A percentile compares a stretch with the other conserved stretches of the same genome.
Evolutionary conservation across 176 grass and related monocot genomes (phyloP).

Genomic region (Eleusine coracana): DNA sequence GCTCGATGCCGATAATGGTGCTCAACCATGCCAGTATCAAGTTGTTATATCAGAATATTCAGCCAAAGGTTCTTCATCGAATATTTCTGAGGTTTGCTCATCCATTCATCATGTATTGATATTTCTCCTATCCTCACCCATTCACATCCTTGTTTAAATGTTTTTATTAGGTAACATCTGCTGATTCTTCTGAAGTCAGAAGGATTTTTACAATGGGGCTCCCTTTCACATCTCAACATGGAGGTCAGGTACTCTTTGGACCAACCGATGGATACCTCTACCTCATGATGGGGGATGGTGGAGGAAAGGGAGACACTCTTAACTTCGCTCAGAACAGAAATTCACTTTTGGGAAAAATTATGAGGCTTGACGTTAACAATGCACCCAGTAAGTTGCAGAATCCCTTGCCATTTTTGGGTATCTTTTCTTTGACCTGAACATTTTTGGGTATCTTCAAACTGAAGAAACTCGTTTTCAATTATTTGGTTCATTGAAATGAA

Average conservation of each 20-base stretch:
- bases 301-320: conserved; percentile 81
- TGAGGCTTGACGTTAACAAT: conserved; percentile 78
- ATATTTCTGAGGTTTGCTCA: conserved; percentile 69
- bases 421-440: too few relatives aligned
- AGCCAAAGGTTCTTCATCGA: conserved; percentile 69
- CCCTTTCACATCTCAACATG: conserved; percentile 72
- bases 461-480: background rate
- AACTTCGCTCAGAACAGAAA: conserved; percentile 96
- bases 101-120: conserved; percentile 15
- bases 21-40: conserved; percentile 89
- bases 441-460: conserved; percentile 2
- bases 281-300: conserved; percentile 95
- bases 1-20: conserved; percentile 62
- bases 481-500: background rate
- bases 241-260: conserved; percentile 85
- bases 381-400: conserved; percentile 55
- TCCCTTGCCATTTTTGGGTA: conserved; percentile 7
- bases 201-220: conserved; percentile 95
- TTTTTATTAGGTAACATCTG: conserved; percentile 54
- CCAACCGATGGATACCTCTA: conserved; percentile 87
- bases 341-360: conserved; percentile 87
- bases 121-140: background rate
- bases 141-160: background rate
- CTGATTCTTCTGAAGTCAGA: conserved; percentile 70
- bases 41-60: conserved; percentile 76